A percentile compares a stretch with the other conserved stretches of the same genome.
These are phyloP conservation scores for Exobasidium cylindrosporum DNA, from an alignment of 1,284 basidiomycete species.

Conservation along the genomic window DNA sequence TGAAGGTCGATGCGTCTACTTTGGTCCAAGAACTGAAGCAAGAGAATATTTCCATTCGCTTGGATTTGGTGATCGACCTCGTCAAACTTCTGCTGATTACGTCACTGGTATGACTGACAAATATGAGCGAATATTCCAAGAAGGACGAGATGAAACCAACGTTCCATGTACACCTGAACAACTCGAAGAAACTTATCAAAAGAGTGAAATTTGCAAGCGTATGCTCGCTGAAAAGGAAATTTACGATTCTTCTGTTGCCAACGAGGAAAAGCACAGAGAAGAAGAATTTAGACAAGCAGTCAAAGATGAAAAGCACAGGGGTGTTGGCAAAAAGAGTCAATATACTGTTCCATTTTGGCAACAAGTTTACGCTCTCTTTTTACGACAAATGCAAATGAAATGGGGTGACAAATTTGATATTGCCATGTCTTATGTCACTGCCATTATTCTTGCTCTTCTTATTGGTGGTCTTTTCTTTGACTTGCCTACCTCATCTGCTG, in stretches of 20 bases:
- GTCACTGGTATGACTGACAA: conserved; percentile 42
- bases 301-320: conserved; percentile 73
- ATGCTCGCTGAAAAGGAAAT: conserved; percentile 61
- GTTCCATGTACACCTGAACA: conserved; percentile 72
- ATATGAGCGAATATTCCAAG: conserved; percentile 61
- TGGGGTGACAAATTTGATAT: conserved; percentile 81
- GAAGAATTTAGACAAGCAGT: conserved; percentile 71
- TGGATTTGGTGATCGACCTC: conserved; percentile 56
- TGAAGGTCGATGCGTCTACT: conserved; percentile 49
- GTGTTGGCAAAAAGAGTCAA: conserved; percentile 77
- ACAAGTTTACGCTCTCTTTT: conserved; percentile 62
- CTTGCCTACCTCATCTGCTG: conserved; percentile 26
- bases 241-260: conserved; percentile 66
- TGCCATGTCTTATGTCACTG: conserved; percentile 57
- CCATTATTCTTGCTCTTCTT: conserved; percentile 66
- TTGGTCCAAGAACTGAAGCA: conserved; percentile 40
- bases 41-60: conserved; percentile 45
- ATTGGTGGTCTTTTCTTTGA: conserved; percentile 73
- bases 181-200: conserved; percentile 69
- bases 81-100: conserved; percentile 66
- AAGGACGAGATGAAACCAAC: conserved; percentile 65
- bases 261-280: conserved; percentile 63
- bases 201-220: conserved; percentile 61
- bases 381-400: conserved; percentile 72
- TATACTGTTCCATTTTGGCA: conserved; percentile 71